phyloP scores from a whole-genome alignment of 1,284 basidiomycete species.

The Ustilago esculenta region DNA sequence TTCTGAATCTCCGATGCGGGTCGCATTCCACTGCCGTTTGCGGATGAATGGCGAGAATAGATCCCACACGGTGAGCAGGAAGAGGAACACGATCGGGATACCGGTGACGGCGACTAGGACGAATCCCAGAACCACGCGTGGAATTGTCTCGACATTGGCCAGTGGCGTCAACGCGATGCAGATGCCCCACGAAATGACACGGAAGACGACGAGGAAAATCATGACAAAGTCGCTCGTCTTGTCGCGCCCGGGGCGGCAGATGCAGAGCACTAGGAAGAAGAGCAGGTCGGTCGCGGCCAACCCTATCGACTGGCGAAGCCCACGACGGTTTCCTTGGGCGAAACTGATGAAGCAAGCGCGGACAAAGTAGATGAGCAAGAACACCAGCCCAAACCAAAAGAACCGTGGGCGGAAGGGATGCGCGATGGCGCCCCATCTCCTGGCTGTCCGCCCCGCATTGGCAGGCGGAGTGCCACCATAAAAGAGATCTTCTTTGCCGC shows the following conservation, averaged over 20 bases:
- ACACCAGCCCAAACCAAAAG: conserved; percentile 59
- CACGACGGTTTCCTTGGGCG: conserved; percentile 48
- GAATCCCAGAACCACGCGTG: conserved; percentile 63
- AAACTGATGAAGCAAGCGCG: conserved; percentile 61
- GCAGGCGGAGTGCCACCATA: conserved; percentile 46
- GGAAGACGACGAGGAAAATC: conserved; percentile 56
- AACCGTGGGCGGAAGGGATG: conserved; percentile 56
- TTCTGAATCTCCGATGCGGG: conserved; percentile 31
- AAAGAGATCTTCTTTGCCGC: conserved; percentile 45
- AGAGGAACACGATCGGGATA: conserved; percentile 60
- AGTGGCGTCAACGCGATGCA: conserved; percentile 59
- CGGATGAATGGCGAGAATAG: conserved; percentile 50
- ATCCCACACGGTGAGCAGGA: conserved; percentile 58
- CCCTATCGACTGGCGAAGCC: conserved; percentile 62
- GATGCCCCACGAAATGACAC: conserved; percentile 57
- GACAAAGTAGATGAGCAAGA: conserved; percentile 53
- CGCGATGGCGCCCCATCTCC: conserved; percentile 52
- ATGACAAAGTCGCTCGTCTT: conserved; percentile 60
- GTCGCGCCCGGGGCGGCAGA: conserved; percentile 58
- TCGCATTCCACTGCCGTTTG: conserved; percentile 36
- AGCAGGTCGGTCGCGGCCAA: conserved; percentile 59
- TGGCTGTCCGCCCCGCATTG: conserved; percentile 25
- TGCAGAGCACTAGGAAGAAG: conserved; percentile 53
- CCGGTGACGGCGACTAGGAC: conserved; percentile 59
- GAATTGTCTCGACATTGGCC: conserved; percentile 60